These are phyloP conservation scores for Phytopythium helicoides DNA, from an alignment of 352 stramenopile species.

Conservation along the genomic window DNA sequence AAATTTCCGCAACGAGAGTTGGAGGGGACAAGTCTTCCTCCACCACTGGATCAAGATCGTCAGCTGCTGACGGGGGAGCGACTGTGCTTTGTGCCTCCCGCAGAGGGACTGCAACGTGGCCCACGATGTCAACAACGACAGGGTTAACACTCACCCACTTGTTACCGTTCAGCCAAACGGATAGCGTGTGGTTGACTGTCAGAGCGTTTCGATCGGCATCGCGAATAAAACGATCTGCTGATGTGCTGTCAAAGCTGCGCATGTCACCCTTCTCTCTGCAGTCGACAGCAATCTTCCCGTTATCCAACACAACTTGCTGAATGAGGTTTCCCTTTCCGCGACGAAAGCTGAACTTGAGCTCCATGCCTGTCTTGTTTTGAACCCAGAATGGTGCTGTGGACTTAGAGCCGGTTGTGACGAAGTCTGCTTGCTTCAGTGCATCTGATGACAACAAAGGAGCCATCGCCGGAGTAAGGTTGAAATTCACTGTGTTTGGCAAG, in stretches of 20 bases:
- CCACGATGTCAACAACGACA: slow-evolving; percentile 86
- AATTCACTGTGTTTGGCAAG: slow-evolving; percentile 81
- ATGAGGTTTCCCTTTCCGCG: slow-evolving; percentile 77
- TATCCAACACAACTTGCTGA: slow-evolving; percentile 64
- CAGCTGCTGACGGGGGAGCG: slow-evolving; percentile 13
- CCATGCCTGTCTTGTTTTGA: slow-evolving; percentile 81
- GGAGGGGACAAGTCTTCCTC: slow-evolving; percentile 67
- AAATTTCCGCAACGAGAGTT: slow-evolving; percentile 85
- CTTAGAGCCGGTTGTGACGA: slow-evolving; percentile 84
- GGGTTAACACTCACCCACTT: slow-evolving; percentile 87
- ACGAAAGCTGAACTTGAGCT: slow-evolving; percentile 87
- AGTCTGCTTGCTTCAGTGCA: slow-evolving; percentile 77
- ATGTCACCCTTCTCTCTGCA: slow-evolving; percentile 85
- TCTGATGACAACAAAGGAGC: slow-evolving; percentile 79
- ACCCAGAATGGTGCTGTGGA: slow-evolving; percentile 89
- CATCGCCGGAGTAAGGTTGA: slow-evolving; percentile 88
- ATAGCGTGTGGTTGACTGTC: slow-evolving; percentile 87
- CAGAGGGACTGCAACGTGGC: slow-evolving; percentile 79
- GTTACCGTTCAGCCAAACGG: slow-evolving; percentile 81
- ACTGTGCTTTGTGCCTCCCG: slow-evolving; percentile 35
- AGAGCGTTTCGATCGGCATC: slow-evolving; percentile 67
- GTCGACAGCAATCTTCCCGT: slow-evolving; percentile 77
- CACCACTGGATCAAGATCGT: slow-evolving; percentile 27
- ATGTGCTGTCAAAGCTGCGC: slow-evolving; percentile 84
- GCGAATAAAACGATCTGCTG: slow-evolving; percentile 71